Conservation (phyloP, 2,329 filamentous ascomycete species). For the Exophiala calicioides region DNA sequence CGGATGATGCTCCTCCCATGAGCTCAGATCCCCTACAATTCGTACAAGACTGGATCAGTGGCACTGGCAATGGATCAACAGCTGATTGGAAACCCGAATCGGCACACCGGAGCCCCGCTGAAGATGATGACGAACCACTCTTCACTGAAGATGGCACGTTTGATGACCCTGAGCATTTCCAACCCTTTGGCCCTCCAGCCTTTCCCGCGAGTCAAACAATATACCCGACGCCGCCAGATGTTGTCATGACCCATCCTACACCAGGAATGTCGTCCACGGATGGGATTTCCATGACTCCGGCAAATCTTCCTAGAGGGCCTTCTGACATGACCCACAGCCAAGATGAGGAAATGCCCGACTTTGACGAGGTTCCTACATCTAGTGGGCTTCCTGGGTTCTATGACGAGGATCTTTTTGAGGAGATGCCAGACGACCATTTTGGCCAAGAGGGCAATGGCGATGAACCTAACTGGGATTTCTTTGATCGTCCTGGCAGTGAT, state of each 20-base stretch:
- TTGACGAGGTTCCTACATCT: constrained; percentile 10
- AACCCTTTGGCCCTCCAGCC: constrained; percentile 25
- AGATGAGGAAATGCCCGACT: constrained; percentile 26
- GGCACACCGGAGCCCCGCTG: constrained; percentile 1
- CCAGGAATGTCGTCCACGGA: constrained; percentile 36
- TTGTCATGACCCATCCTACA: constrained; percentile 38
- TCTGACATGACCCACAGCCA: constrained; percentile 4
- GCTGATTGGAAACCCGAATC: constrained; percentile 1
- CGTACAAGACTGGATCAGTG: constrained; percentile 43
- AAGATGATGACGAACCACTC: constrained; percentile 24
- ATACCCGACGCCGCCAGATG: constrained; percentile 57
- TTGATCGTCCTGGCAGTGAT: constrained; percentile 52
- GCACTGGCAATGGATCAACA: constrained; percentile 19
- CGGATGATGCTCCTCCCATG: constrained; percentile 8
- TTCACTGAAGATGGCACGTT: constrained; percentile 30
- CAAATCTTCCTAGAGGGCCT: constrained; percentile 31
- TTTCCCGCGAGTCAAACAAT: constrained; percentile 37
- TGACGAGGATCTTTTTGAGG: constrained; percentile 60
- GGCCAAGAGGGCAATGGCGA: constrained; percentile 59
- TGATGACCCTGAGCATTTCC: constrained; percentile 28
- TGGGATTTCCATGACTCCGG: constrained; percentile 31
- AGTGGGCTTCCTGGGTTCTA: constrained; percentile 41
- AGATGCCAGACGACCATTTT: constrained; percentile 57
- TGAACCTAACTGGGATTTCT: constrained; percentile 63
- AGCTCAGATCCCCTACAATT: constrained; percentile 44